Evolutionary conservation across 1,284 basidiomycete genomes (phyloP).

Genomic region (Agroathelia rolfsii): DNA sequence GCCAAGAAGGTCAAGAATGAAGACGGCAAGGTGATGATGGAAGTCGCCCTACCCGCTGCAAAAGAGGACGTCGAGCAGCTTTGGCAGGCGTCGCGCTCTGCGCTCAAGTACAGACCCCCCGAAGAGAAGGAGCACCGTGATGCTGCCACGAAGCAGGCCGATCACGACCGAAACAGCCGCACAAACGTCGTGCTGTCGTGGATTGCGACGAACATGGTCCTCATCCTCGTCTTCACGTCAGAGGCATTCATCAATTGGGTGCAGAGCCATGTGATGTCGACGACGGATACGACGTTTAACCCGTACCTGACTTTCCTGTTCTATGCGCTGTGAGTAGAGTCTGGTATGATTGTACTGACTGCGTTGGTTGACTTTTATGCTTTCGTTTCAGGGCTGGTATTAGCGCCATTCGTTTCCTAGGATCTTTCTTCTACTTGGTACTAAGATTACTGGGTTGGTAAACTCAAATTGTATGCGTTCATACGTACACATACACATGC

Average conservation of each 20-base stretch:
- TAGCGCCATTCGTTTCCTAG: slow-evolving; percentile 69
- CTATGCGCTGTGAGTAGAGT: slow-evolving; percentile 57
- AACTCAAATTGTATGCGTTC: too few species aligned
- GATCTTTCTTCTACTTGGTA: slow-evolving; percentile 69
- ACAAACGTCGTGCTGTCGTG: slow-evolving; percentile 82
- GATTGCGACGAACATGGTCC: slow-evolving; percentile 77
- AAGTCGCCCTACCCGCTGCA: slow-evolving; percentile 73
- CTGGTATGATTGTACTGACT: slow-evolving; percentile 3
- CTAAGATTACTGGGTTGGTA: slow-evolving; percentile 69
- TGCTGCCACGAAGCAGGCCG: slow-evolving; percentile 83
- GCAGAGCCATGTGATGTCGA: slow-evolving; percentile 35
- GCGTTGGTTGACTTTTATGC: slow-evolving; percentile 7
- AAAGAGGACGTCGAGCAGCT: slow-evolving; percentile 81
- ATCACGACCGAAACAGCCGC: slow-evolving; percentile 73
- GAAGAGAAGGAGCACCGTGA: slow-evolving; percentile 75
- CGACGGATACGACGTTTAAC: slow-evolving; percentile 56
- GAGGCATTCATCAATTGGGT: slow-evolving; percentile 62
- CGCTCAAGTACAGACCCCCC: slow-evolving; percentile 54
- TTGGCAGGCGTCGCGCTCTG: slow-evolving; percentile 65
- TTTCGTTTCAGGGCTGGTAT: slow-evolving; percentile 63
- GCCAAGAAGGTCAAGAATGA: slow-evolving; percentile 81
- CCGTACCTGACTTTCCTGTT: slow-evolving; percentile 81
- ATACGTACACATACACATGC: too few species aligned
- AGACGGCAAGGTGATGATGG: slow-evolving; percentile 78
- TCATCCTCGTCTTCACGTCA: slow-evolving; percentile 81